A percentile compares a stretch with the other conserved stretches of the same genome.
phyloP scores from a whole-genome alignment of 176 grass and related monocot species.

The Rhynchospora pubera region DNA sequence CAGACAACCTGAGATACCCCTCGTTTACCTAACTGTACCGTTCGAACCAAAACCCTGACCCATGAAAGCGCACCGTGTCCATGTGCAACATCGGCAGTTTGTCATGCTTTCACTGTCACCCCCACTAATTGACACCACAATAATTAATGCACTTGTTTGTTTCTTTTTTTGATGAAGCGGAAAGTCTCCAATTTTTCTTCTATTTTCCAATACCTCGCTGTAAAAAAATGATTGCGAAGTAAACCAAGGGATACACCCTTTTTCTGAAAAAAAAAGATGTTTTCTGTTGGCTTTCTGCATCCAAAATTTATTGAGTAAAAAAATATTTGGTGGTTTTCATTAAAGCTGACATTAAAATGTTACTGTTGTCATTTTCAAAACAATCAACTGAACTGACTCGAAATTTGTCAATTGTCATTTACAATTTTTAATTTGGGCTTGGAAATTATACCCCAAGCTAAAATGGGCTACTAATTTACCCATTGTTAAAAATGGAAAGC shows the following conservation, averaged over 20 bases:
- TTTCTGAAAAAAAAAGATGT: too few species aligned
- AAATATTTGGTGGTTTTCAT: too few species aligned
- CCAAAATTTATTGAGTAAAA: too few species aligned
- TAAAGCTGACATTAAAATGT: too few species aligned
- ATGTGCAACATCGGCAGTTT: background rate
- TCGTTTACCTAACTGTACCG: conserved; percentile 15
- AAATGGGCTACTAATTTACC: background rate
- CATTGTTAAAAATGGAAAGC: background rate
- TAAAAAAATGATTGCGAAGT: too few species aligned
- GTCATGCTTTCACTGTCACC: background rate
- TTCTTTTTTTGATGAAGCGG: background rate
- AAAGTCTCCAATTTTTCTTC: background rate
- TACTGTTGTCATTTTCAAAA: too few species aligned
- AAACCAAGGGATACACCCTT: too few species aligned
- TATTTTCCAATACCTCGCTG: too few species aligned
- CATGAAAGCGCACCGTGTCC: conserved; percentile 3
- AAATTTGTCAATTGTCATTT: too few species aligned
- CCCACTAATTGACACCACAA: background rate
- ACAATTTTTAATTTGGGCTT: too few species aligned
- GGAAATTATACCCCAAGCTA: background rate
- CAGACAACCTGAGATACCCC: conserved; percentile 15
- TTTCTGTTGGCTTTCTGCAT: too few species aligned
- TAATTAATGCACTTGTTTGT: conserved; percentile 8
- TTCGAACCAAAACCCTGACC: background rate
- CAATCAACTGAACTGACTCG: too few species aligned